These are phyloP conservation scores for Endoconidiophora laricicola DNA, from an alignment of 2,329 filamentous ascomycete species.

Conservation along the genomic window DNA sequence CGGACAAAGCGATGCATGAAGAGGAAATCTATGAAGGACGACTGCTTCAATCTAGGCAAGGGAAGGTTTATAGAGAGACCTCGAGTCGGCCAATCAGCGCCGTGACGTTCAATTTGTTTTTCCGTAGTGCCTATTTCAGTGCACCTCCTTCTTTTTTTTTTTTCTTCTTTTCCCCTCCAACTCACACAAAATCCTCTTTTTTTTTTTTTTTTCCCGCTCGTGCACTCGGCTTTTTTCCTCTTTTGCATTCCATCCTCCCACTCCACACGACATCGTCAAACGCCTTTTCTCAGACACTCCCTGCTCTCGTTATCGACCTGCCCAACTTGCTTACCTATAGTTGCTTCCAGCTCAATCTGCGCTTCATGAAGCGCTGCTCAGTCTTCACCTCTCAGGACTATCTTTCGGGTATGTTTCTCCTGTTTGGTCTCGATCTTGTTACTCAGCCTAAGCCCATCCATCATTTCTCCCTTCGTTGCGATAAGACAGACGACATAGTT, in stretches of 20 bases:
- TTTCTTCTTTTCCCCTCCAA: slow-evolving; percentile 9
- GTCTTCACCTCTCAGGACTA: slow-evolving; percentile 80
- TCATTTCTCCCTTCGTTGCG: slow-evolving; percentile 4
- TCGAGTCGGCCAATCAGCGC: neutral
- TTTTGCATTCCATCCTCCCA: slow-evolving; percentile 1
- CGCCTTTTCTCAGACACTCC: slow-evolving; percentile 13
- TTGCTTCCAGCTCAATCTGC: slow-evolving; percentile 33
- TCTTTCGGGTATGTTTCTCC: slow-evolving; percentile 47
- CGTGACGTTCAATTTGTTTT: neutral
- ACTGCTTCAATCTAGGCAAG: neutral
- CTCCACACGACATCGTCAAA: slow-evolving; percentile 1
- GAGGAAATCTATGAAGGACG: neutral
- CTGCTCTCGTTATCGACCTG: neutral
- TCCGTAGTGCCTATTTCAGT: neutral
- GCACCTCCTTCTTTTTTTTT: neutral
- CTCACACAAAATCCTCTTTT: neutral
- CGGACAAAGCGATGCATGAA: neutral
- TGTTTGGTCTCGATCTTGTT: slow-evolving; percentile 13
- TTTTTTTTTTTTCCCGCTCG: neutral
- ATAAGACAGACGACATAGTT: slow-evolving; percentile 8
- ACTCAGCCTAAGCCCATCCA: slow-evolving; percentile 21
- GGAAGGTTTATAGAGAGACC: neutral
- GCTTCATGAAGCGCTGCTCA: slow-evolving; percentile 71
- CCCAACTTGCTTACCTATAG: slow-evolving; percentile 17
- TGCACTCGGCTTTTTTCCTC: slow-evolving; percentile 7